These are phyloP conservation scores for Amanita molliuscula DNA, from an alignment of 768 basidiomycete species.

Conservation along the genomic window DNA sequence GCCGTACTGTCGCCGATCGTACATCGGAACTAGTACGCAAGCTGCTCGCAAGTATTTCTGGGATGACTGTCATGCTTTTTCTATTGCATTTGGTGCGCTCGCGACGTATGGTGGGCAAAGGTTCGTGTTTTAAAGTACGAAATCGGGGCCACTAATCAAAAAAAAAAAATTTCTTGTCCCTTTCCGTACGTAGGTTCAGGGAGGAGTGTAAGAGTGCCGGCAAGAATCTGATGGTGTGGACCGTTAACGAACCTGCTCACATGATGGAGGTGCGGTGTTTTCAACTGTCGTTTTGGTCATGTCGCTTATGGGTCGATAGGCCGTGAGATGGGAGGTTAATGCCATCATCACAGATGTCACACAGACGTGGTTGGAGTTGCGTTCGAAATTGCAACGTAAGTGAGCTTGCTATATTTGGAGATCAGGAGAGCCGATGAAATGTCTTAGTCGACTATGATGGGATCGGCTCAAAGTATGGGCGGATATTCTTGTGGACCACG, in stretches of 20 bases:
- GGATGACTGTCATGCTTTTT: conserved; percentile 79
- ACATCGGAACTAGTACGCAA: conserved; percentile 68
- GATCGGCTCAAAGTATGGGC: conserved; percentile 48
- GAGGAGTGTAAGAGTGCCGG: conserved; percentile 67
- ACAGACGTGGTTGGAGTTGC: conserved; percentile 54
- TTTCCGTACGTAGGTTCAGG: conserved; percentile 47
- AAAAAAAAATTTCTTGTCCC: neutral
- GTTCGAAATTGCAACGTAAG: conserved; percentile 47
- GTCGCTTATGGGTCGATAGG: conserved; percentile 26
- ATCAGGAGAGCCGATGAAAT: neutral
- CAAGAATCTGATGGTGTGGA: conserved; percentile 92
- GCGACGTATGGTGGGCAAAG: conserved; percentile 62
- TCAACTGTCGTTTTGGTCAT: conserved; percentile 2
- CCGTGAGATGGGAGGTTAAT: conserved; percentile 69
- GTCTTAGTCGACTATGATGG: conserved; percentile 58
- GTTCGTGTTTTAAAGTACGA: conserved; percentile 27
- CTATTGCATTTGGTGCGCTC: conserved; percentile 66
- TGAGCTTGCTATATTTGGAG: conserved; percentile 1
- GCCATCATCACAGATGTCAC: conserved; percentile 76
- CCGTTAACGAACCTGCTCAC: conserved; percentile 81
- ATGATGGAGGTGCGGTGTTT: conserved; percentile 68
- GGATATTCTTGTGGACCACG: conserved; percentile 69
- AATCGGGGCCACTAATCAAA: neutral
- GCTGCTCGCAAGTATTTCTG: conserved; percentile 85
- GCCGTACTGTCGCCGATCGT: conserved; percentile 75